Conservation (phyloP, 495 filamentous ascomycete species). For the Penicillium salamii region DNA sequence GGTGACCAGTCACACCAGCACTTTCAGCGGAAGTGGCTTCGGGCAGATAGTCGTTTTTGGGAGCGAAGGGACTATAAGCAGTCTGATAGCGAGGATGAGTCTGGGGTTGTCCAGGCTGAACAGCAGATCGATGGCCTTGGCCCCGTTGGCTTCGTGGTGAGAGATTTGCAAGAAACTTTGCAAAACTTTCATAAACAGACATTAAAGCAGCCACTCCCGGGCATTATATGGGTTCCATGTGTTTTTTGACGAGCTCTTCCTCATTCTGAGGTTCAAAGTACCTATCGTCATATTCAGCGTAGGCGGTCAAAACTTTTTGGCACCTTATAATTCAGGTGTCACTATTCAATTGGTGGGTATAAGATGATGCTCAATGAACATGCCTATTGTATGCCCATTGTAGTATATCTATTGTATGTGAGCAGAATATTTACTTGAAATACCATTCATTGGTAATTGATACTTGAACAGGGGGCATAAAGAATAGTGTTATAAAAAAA, state of each 20-base stretch:
- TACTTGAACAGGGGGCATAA: neutral
- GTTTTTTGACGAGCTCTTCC: conserved; percentile 6
- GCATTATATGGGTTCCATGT: conserved; percentile 13
- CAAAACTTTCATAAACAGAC: conserved; percentile 18
- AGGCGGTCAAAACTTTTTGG: conserved; percentile 26
- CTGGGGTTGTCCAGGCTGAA: conserved; percentile 2
- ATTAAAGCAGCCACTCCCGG: conserved; percentile 13
- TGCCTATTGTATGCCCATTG: no score
- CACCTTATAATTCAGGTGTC: conserved; percentile 1
- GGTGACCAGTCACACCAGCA: conserved; percentile 4
- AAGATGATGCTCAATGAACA: no score
- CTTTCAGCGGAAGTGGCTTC: neutral
- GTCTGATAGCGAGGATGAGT: conserved; percentile 5
- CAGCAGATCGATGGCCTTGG: conserved; percentile 16
- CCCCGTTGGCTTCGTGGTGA: conserved; percentile 19
- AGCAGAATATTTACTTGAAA: neutral
- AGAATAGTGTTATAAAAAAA: no score
- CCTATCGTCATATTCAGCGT: conserved; percentile 19
- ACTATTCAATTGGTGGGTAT: neutral
- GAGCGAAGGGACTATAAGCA: neutral
- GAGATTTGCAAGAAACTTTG: conserved; percentile 12
- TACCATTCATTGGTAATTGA: neutral
- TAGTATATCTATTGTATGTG: no score
- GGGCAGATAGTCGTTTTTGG: neutral
- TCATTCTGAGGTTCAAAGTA: conserved; percentile 5